Evolutionary conservation across 208 protist species (phyloP).

Genomic region (Leishmania lainsoni): DNA sequence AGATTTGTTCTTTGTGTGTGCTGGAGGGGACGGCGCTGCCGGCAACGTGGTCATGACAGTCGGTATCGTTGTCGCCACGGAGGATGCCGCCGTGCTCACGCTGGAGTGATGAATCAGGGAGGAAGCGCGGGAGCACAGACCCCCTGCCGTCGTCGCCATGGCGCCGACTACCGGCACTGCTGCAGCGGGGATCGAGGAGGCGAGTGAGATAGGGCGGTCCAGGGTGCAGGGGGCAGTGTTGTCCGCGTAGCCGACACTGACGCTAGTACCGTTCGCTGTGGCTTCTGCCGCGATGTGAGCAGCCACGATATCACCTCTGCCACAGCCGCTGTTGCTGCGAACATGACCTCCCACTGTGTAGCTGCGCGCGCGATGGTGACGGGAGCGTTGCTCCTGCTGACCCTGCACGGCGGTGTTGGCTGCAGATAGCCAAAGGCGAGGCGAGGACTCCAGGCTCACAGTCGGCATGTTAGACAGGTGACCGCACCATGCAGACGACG

Average conservation of each 20-base stretch:
- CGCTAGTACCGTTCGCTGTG: background rate
- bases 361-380: constrained; percentile 16
- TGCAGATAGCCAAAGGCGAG: background rate
- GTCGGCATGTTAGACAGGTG: constrained; percentile 1
- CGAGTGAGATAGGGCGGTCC: constrained; percentile 3
- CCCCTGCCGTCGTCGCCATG: background rate
- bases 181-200: background rate
- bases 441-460: background rate
- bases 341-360: constrained; percentile 13
- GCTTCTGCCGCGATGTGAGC: constrained; percentile 3
- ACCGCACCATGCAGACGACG: background rate
- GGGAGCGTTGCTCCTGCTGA: background rate
- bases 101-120: background rate
- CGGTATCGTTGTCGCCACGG: background rate
- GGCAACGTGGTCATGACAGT: background rate
- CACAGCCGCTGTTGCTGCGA: constrained; percentile 3
- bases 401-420: background rate
- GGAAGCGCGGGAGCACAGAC: background rate
- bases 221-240: constrained; percentile 7
- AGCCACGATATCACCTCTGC: background rate
- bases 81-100: background rate
- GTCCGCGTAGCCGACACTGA: background rate
- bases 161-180: background rate
- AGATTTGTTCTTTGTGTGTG: background rate
- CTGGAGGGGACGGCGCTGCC: background rate